Percentiles rank a stretch among this genome's conserved stretches.
These are phyloP conservation scores for Hypoxylon sp. DNA, from an alignment of 2,329 filamentous ascomycete species.

Conservation along the genomic window DNA sequence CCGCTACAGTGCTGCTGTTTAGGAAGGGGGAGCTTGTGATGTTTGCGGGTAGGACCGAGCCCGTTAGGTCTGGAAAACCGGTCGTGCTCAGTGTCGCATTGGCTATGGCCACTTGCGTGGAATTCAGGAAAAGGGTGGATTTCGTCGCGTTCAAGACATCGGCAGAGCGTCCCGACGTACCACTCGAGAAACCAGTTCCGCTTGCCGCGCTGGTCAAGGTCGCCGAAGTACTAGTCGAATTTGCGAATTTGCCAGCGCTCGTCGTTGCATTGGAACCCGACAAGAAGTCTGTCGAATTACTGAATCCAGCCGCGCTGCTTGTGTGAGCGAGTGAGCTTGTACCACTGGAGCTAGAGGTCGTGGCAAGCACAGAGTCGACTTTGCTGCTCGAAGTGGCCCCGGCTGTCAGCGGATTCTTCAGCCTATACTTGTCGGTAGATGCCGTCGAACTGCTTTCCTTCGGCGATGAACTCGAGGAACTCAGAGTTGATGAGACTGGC, in stretches of 20 bases:
- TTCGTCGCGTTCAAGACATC: slow-evolving; percentile 14
- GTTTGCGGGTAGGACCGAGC: slow-evolving; percentile 19
- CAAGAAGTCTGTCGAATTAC: slow-evolving; percentile 4
- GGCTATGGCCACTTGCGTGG: background rate
- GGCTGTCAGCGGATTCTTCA: slow-evolving; percentile 17
- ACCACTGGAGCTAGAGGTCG: background rate
- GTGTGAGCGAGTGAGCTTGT: background rate
- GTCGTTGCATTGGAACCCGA: slow-evolving; percentile 12
- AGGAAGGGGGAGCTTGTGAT: slow-evolving; percentile 5
- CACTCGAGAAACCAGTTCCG: background rate
- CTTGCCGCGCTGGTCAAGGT: background rate
- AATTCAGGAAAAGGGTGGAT: slow-evolving; percentile 23
- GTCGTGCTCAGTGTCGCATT: background rate
- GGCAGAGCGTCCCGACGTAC: background rate
- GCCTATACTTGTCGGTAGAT: slow-evolving; percentile 20
- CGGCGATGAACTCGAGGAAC: background rate
- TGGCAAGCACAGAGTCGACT: background rate
- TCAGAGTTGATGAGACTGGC: background rate
- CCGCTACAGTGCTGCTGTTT: slow-evolving; percentile 7
- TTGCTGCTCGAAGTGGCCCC: slow-evolving; percentile 1
- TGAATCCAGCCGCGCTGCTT: background rate
- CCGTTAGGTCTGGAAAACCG: slow-evolving; percentile 1
- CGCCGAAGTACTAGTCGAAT: slow-evolving; percentile 11
- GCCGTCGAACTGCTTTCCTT: background rate
- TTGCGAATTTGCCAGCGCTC: slow-evolving; percentile 10